These are phyloP conservation scores for Hypoxylon sp. DNA, from an alignment of 2,329 filamentous ascomycete species.

Conservation along the genomic window DNA sequence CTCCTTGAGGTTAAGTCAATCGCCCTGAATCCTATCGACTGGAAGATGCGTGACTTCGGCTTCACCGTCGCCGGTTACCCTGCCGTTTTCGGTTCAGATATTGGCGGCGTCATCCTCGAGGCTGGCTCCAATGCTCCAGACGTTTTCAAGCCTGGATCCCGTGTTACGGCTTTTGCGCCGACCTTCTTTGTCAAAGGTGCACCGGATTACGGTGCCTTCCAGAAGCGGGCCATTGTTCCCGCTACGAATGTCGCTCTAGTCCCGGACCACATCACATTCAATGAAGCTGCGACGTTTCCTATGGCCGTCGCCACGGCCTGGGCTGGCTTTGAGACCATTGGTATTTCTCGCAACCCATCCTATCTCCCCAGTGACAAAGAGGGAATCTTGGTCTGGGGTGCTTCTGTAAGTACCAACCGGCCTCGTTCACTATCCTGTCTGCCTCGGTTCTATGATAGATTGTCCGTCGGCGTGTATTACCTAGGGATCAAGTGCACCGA, in stretches of 20 bases:
- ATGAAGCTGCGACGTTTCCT: slow-evolving; percentile 59
- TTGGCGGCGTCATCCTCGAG: slow-evolving; percentile 61
- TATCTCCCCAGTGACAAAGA: slow-evolving; percentile 43
- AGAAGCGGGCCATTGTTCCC: slow-evolving; percentile 58
- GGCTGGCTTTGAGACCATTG: slow-evolving; percentile 59
- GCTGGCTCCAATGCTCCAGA: slow-evolving; percentile 59
- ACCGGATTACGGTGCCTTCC: slow-evolving; percentile 64
- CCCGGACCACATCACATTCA: slow-evolving; percentile 57
- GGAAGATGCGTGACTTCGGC: slow-evolving; percentile 59
- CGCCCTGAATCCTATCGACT: slow-evolving; percentile 65
- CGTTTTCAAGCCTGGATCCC: slow-evolving; percentile 48
- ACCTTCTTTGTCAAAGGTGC: slow-evolving; percentile 60
- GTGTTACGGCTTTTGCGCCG: slow-evolving; percentile 58
- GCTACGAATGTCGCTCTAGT: slow-evolving; percentile 59
- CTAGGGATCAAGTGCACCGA: neutral
- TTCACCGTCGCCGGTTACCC: slow-evolving; percentile 61
- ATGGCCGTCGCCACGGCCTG: slow-evolving; percentile 58
- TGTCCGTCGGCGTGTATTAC: neutral
- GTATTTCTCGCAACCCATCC: slow-evolving; percentile 46
- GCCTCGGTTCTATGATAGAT: neutral
- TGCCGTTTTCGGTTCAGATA: slow-evolving; percentile 60
- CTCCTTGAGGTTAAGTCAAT: slow-evolving; percentile 64
- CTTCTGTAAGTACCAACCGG: slow-evolving; percentile 49
- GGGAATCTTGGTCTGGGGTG: slow-evolving; percentile 62
- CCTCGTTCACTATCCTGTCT: neutral